A percentile compares a stretch with the other conserved stretches of the same genome.
phyloP scores from a whole-genome alignment of 2,329 filamentous ascomycete genomes.

The Cyanodermella asteris region DNA sequence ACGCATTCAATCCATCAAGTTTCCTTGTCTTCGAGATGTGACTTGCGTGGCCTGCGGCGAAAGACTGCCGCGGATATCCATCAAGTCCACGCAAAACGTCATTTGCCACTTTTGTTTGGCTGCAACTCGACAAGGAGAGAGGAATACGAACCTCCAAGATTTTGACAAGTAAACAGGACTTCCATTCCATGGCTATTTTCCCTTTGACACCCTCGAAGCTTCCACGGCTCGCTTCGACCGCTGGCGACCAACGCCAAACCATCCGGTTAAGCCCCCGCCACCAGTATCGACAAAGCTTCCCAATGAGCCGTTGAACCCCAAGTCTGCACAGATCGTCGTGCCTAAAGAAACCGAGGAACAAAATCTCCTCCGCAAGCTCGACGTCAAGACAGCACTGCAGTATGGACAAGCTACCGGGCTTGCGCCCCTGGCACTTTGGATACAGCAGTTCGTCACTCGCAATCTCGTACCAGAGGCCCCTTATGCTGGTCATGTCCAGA shows the following conservation, averaged over 20 bases:
- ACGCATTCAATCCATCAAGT: no score
- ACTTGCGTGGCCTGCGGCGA: background rate
- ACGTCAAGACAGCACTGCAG: conserved; percentile 62
- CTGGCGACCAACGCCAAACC: conserved; percentile 49
- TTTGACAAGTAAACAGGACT: conserved; percentile 35
- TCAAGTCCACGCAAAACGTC: conserved; percentile 22
- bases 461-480: conserved; percentile 63
- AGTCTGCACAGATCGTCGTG: conserved; percentile 39
- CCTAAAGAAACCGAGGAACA: conserved; percentile 41
- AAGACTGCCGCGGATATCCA: no score
- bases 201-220: conserved; percentile 76
- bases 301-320: conserved; percentile 11
- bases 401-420: conserved; percentile 73
- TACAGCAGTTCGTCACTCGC: conserved; percentile 56
- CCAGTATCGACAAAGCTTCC: conserved; percentile 14
- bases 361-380: conserved; percentile 48
- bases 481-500: conserved; percentile 53
- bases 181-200: conserved; percentile 63
- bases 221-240: conserved; percentile 52
- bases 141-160: conserved; percentile 1
- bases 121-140: conserved; percentile 1
- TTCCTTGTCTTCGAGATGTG: no score
- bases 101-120: conserved; percentile 10
- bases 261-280: conserved; percentile 27
- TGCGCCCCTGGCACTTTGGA: conserved; percentile 52